A percentile compares a stretch with the other conserved stretches of the same genome.
Conservation (phyloP, 1,284 basidiomycete species). For the Ustilago loliicola region DNA sequence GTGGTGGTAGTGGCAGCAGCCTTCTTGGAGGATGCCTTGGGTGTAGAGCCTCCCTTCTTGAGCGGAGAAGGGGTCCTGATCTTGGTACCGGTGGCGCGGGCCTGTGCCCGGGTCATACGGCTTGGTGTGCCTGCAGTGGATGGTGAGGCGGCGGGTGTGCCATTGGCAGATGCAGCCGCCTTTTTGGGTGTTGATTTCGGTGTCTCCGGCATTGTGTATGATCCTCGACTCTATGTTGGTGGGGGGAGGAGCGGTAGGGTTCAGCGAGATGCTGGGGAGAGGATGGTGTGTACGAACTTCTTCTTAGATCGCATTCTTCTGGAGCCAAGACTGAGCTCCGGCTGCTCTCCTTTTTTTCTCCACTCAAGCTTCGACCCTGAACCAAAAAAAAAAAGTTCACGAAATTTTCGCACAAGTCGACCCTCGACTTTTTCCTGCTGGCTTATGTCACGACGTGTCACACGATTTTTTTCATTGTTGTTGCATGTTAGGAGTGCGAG, state of each 20-base stretch:
- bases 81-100: constrained; percentile 31
- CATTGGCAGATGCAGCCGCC: constrained; percentile 9
- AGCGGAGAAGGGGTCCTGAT: constrained; percentile 42
- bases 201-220: constrained; percentile 31
- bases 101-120: constrained; percentile 45
- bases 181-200: constrained; percentile 46
- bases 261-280: not conserved
- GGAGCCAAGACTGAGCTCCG: not conserved
- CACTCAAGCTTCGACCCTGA: constrained; percentile 3
- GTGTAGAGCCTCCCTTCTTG: constrained; percentile 31
- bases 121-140: constrained; percentile 24
- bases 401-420: constrained; percentile 9
- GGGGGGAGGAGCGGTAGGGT: not conserved
- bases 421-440: not conserved
- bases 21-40: constrained; percentile 33
- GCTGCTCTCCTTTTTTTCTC: constrained; percentile 11
- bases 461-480: not conserved
- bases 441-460: constrained; percentile 15
- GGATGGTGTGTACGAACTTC: not conserved
- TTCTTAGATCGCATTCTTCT: not conserved
- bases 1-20: not conserved
- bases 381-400: constrained; percentile 13
- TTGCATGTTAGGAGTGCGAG: not conserved
- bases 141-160: constrained; percentile 17
- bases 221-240: constrained; percentile 4